Percentiles rank a stretch among this genome's conserved stretches.
phyloP scores from a whole-genome alignment of 2,329 filamentous ascomycete genomes.

The Aureobasidium sp. region DNA sequence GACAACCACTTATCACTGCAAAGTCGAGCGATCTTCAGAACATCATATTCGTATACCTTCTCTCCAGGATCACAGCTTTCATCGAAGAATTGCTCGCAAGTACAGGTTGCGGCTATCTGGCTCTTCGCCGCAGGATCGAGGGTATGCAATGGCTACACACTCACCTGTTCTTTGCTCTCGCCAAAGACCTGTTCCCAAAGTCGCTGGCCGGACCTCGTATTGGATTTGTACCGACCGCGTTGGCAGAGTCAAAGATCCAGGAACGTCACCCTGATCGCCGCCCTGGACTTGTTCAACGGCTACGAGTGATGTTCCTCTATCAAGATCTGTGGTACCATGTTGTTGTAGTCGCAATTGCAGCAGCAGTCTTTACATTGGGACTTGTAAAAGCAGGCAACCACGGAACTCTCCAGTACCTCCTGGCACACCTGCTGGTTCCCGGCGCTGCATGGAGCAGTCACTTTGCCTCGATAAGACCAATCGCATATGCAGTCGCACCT shows the following conservation, averaged over 20 bases:
- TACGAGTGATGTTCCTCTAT: slow-evolving; percentile 40
- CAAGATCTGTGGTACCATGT: slow-evolving; percentile 49
- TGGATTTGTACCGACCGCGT: not conserved
- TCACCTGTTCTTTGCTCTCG: not conserved
- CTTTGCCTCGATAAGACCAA: slow-evolving; percentile 28
- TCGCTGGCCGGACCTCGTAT: not conserved
- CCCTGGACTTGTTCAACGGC: not conserved
- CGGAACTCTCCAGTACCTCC: slow-evolving; percentile 30
- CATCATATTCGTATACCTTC: not conserved
- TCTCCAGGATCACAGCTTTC: not conserved
- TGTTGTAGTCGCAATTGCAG: not conserved
- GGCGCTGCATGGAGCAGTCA: slow-evolving; percentile 46
- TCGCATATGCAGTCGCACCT: slow-evolving; percentile 53
- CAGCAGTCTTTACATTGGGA: slow-evolving; percentile 26
- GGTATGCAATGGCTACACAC: slow-evolving; percentile 2
- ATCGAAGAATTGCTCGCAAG: slow-evolving; percentile 3
- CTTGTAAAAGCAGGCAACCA: slow-evolving; percentile 45
- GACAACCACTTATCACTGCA: not conserved
- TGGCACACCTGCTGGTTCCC: slow-evolving; percentile 45
- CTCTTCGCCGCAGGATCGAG: not conserved
- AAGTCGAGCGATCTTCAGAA: not conserved
- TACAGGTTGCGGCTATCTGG: not conserved
- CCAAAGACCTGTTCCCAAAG: slow-evolving; percentile 1
- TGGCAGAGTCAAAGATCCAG: slow-evolving; percentile 6
- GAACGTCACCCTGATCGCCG: slow-evolving; percentile 1